phyloP scores from a whole-genome alignment of 106 monocot genomes.

The Phalaenopsis aphrodite region DNA sequence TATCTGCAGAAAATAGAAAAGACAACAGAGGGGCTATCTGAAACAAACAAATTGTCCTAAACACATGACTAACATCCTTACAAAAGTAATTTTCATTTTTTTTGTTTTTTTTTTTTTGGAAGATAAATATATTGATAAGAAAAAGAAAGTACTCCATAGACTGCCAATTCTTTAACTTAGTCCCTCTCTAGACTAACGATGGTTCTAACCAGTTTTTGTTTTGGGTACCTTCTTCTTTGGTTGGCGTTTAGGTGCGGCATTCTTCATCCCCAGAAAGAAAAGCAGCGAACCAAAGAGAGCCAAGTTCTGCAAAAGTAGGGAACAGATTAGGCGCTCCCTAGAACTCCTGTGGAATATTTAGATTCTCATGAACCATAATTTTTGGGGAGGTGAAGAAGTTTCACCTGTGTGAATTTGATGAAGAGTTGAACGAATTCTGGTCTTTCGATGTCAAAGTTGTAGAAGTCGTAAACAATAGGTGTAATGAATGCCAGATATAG shows the following conservation, averaged over 20 bases:
- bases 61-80: background rate
- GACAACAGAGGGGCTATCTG: background rate
- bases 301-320: constrained; percentile 45
- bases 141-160: background rate
- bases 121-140: background rate
- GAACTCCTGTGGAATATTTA: background rate
- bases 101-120: too few relatives aligned
- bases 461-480: constrained; percentile 74
- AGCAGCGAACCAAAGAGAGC: constrained; percentile 69
- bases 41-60: too few relatives aligned
- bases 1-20: background rate
- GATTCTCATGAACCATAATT: background rate
- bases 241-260: constrained; percentile 50
- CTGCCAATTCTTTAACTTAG: background rate
- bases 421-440: constrained; percentile 65
- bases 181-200: background rate
- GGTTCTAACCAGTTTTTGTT: constrained; percentile 34
- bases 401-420: constrained; percentile 60
- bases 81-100: background rate
- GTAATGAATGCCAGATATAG: constrained; percentile 51
- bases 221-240: constrained; percentile 66
- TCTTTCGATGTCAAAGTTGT: constrained; percentile 64
- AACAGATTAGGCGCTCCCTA: background rate
- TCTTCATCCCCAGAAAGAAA: constrained; percentile 84
- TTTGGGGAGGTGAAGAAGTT: background rate